A percentile compares a stretch with the other conserved stretches of the same genome.
phyloP scores from a whole-genome alignment of 306 rosid species.

The Fragaria ananassa region DNA sequence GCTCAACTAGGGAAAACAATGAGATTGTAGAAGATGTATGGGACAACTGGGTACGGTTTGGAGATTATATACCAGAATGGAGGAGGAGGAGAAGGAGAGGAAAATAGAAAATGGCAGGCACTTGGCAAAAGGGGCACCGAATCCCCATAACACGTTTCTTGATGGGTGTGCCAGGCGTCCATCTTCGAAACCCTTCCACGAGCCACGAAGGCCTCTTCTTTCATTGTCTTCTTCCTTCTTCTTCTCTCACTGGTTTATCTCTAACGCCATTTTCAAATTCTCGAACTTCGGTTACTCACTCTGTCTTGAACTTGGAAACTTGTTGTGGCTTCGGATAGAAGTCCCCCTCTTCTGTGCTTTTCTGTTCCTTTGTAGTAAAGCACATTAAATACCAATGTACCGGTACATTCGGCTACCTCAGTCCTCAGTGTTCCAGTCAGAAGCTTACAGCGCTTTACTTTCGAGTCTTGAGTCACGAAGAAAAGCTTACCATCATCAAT shows the following conservation, averaged over 20 bases:
- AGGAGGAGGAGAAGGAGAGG: not conserved
- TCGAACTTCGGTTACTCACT: not conserved
- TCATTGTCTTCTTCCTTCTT: slow-evolving; percentile 1
- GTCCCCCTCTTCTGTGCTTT: not conserved
- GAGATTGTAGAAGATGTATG: not conserved
- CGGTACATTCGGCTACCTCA: not conserved
- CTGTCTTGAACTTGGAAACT: not conserved
- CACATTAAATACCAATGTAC: not conserved
- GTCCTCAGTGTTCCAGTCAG: not conserved
- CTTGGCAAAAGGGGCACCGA: slow-evolving; percentile 22
- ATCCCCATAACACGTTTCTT: slow-evolving; percentile 44
- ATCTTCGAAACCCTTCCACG: slow-evolving; percentile 12
- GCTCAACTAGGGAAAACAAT: not conserved
- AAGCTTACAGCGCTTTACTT: not conserved
- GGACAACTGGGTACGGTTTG: not conserved
- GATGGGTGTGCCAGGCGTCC: slow-evolving; percentile 53
- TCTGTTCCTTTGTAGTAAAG: not conserved
- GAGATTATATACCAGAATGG: not conserved
- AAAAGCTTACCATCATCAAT: no score
- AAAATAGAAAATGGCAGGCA: slow-evolving; percentile 1
- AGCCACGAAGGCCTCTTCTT: slow-evolving; percentile 9
- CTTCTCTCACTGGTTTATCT: slow-evolving; percentile 2
- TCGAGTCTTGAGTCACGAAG: not conserved
- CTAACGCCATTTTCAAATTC: not conserved
- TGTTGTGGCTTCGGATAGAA: slow-evolving; percentile 1